A percentile compares a stretch with the other conserved stretches of the same genome.
These are phyloP conservation scores for Geosmithia flava DNA, from an alignment of 2,329 filamentous ascomycete species.

Conservation along the genomic window DNA sequence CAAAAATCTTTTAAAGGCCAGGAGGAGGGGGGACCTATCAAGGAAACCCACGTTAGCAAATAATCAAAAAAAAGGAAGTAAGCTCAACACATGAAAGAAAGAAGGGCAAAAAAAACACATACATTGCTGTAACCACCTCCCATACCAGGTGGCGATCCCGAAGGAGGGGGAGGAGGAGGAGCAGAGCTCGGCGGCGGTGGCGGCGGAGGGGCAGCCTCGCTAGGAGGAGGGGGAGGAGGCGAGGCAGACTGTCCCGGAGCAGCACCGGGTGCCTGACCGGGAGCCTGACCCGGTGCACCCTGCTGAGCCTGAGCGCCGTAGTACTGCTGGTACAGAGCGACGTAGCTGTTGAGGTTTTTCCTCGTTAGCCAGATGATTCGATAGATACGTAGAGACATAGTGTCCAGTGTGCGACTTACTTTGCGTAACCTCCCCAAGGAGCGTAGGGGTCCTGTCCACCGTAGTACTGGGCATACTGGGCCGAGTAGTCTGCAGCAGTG, in stretches of 20 bases:
- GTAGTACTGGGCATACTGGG: constrained; percentile 79
- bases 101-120: constrained; percentile 21
- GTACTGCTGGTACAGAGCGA: constrained; percentile 65
- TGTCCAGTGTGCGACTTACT: constrained; percentile 29
- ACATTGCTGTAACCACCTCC: constrained; percentile 50
- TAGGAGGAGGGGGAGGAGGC: constrained; percentile 46
- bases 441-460: constrained; percentile 70
- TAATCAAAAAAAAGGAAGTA: no score
- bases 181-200: constrained; percentile 42
- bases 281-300: constrained; percentile 8
- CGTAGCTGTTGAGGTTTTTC: constrained; percentile 30
- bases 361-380: constrained; percentile 2
- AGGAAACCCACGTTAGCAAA: constrained; percentile 6
- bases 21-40: constrained; percentile 41
- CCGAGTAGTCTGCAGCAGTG: constrained; percentile 49
- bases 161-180: constrained; percentile 37
- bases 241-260: constrained; percentile 31
- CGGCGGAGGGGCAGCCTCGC: constrained; percentile 50
- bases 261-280: constrained; percentile 1
- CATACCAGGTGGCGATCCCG: constrained; percentile 39
- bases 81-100: no score
- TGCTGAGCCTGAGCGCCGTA: constrained; percentile 32
- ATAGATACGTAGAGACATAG: background rate
- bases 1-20: constrained; percentile 29
- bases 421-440: constrained; percentile 78